Base-by-base conservation (phyloP, 768 basidiomycete species). In the Lactarius tabidus region DNA sequence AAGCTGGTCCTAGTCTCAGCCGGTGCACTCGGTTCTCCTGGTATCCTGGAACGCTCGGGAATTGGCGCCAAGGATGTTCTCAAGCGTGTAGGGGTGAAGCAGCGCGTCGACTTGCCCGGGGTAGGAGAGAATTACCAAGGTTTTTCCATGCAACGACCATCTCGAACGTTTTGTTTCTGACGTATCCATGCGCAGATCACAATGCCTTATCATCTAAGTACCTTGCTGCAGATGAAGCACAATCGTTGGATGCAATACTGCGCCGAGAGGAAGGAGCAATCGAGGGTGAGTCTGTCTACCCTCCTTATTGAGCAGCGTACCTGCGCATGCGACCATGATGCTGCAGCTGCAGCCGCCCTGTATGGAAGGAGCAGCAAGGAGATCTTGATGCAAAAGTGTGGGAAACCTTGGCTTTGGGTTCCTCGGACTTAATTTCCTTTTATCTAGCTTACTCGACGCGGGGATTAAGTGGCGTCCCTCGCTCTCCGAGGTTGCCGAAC, bases 361-460 rank as follows among this genome's bases (percentile, higher is more conserved):
- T 82, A 76, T 74, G 62, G 71, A 10, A 68, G 70, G n/a, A 71
- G 72, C 0, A 84, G 82, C 0, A 77, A 71, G 36, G 84, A 85
- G 2, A 70, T 82, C 48, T 76, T 88, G 69, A 78, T 84, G 1
- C 78, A 82, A 67, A 88, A 84, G 88, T 86, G 35, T 2, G 79
- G 84, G 67, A 78, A 71, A 6, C 29, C 18, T 15, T 23, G 15
- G 2, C 14, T 48, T 7, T 17, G 28, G 3, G 62, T 1, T 15
- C 9, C 29, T n/a, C 23, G 41, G 3, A 10, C 31, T n/a, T 48
- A 18, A 45, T 59, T n/a, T 59, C 18, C 3, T n/a, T 12, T 0
- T 26, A 1, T 26, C 33, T 56, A 74, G 74, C 45, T 59, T 59
- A 10, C 14, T 73, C 17, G 74, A 74, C 26, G 63, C 64, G 1